Conservation (phyloP, 129 eudicot species). For the Tagetes patula region DNA sequence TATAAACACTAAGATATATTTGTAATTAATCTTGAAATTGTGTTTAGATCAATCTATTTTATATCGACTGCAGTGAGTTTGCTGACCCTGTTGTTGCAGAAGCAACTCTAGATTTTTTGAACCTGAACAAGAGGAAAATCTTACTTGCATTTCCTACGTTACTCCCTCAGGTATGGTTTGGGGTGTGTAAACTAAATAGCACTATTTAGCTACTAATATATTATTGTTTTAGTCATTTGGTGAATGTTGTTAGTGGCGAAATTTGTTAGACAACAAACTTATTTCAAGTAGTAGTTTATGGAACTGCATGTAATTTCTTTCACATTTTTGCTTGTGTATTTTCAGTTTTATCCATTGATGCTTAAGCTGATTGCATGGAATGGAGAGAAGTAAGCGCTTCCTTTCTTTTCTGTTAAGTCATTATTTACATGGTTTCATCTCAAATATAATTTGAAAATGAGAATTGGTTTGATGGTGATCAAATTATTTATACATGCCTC, state of each 20-base stretch:
- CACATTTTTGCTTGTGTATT: constrained; percentile 15
- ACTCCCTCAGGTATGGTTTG: constrained; percentile 75
- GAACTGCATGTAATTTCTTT: not conserved
- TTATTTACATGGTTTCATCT: not conserved
- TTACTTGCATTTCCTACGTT: constrained; percentile 59
- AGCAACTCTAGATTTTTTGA: constrained; percentile 79
- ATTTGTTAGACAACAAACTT: constrained; percentile 7
- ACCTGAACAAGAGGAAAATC: constrained; percentile 62
- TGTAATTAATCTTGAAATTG: not conserved
- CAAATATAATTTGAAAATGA: not conserved
- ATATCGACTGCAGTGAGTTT: constrained; percentile 77
- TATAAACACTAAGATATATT: not conserved
- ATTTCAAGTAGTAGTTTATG: not conserved
- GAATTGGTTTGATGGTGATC: not conserved
- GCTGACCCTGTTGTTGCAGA: constrained; percentile 91
- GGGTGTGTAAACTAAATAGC: not conserved
- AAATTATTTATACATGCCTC: not conserved
- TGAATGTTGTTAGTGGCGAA: not conserved
- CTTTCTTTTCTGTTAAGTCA: not conserved
- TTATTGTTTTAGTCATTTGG: not conserved
- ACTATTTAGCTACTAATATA: constrained; percentile 9
- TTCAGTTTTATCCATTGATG: constrained; percentile 86
- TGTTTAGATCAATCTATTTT: constrained; percentile 9
- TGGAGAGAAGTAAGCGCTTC: constrained; percentile 79
- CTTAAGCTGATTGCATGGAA: constrained; percentile 93